These are phyloP conservation scores for Macadamia tetraphylla DNA, from an alignment of 164 flowering plant genomes.

Conservation along the genomic window DNA sequence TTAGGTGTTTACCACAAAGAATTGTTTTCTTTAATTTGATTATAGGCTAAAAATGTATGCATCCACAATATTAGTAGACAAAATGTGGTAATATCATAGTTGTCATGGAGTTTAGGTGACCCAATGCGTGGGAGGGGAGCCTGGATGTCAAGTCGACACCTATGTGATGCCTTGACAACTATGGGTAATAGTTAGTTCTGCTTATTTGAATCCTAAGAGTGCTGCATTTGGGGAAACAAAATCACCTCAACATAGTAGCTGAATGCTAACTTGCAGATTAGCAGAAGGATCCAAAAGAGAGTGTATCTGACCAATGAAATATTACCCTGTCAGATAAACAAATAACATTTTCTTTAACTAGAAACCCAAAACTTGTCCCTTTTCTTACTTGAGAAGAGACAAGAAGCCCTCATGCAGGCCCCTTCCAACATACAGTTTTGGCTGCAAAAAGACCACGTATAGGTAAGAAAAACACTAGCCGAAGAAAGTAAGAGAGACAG, in stretches of 20 bases:
- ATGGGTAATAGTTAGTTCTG: too few relatives aligned
- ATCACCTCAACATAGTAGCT: slow-evolving; percentile 97
- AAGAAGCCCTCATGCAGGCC: slow-evolving; percentile 94
- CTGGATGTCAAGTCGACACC: too few relatives aligned
- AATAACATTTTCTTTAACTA: neutral
- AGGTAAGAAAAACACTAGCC: neutral
- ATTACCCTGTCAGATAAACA: slow-evolving; percentile 1
- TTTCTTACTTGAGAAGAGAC: slow-evolving; percentile 74
- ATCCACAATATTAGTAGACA: too few relatives aligned
- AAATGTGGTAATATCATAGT: too few relatives aligned
- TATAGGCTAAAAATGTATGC: too few relatives aligned
- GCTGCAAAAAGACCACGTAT: slow-evolving; percentile 40
- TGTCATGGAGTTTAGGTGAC: too few relatives aligned
- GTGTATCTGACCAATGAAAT: slow-evolving; percentile 57
- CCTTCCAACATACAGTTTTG: slow-evolving; percentile 87
- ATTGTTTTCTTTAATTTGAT: neutral
- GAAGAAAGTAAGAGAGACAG: neutral
- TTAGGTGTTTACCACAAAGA: neutral
- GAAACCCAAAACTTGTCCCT: neutral
- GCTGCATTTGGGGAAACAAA: neutral
- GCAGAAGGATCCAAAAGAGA: slow-evolving; percentile 78
- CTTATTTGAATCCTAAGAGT: too few relatives aligned
- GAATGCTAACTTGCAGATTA: slow-evolving; percentile 90
- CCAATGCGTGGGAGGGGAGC: too few relatives aligned
- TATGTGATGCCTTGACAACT: too few relatives aligned